Evolutionary conservation across 2,329 filamentous ascomycete species (phyloP).

Genomic region (Curvularia spicifera): DNA sequence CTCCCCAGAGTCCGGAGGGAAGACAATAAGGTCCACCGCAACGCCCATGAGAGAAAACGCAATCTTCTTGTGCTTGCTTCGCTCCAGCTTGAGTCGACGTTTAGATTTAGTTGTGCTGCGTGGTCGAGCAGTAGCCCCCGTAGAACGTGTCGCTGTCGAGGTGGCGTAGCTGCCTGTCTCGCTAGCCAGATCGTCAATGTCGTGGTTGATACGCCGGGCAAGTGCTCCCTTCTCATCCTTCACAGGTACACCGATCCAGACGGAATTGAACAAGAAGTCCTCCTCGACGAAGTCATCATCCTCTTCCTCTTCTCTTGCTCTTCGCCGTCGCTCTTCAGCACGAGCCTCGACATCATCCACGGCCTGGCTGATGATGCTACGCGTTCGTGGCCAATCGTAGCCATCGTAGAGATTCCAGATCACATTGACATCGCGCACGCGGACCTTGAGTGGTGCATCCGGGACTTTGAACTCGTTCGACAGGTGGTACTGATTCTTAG

Average conservation of each 20-base stretch:
- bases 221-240: constrained; percentile 86
- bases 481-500: constrained; percentile 74
- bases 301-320: constrained; percentile 68
- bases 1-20: constrained; percentile 76
- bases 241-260: constrained; percentile 91
- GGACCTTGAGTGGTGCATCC: constrained; percentile 75
- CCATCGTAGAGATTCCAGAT: constrained; percentile 99
- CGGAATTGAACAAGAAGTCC: constrained; percentile 97
- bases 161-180: constrained; percentile 91
- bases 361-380: constrained; percentile 83
- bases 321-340: constrained; percentile 74
- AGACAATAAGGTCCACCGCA: constrained; percentile 80
- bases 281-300: constrained; percentile 73
- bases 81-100: constrained; percentile 72
- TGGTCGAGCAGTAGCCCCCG: constrained; percentile 50
- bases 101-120: constrained; percentile 51
- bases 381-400: constrained; percentile 91
- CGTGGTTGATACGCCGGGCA: constrained; percentile 81
- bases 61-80: constrained; percentile 93
- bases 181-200: constrained; percentile 82
- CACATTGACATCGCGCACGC: constrained; percentile 84
- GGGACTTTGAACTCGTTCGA: constrained; percentile 67
- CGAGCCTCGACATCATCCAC: constrained; percentile 86
- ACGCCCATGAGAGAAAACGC: constrained; percentile 90
- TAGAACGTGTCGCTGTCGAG: constrained; percentile 55